Base-by-base conservation (phyloP, 106 monocot genomes). In the Acorus calamus region DNA sequence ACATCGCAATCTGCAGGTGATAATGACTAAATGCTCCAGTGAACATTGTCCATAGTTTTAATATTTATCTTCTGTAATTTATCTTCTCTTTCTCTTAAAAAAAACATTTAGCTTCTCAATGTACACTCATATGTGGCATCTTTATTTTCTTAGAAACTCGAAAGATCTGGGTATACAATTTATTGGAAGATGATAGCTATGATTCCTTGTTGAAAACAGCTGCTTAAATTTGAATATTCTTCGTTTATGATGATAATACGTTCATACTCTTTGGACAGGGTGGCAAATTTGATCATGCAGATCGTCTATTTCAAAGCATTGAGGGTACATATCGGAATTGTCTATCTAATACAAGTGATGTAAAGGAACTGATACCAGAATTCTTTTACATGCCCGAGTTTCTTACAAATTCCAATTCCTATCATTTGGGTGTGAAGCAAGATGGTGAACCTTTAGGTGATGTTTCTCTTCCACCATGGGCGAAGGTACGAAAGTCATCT, bases 341-440 rank as follows among this genome's bases (percentile, higher is more conserved):
- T 70, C 69, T 92, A 58, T 83, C 98, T 49, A 98, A 98, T 70
- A 98, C 98, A 44, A 98, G 98, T 64, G 98, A 98, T 79, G 98
- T 98, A 56, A 98, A 98, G 77, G 98, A 98, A 69, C 87, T 98
- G 42, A 98, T 86, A 80, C 98, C 98, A 54, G 98, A 98, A 79
- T 98, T 98, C 71, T 98, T 85, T 70, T 98, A 98, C 77, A 85
- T 98, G 87, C 92, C 98, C 49, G 98, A 98, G 61, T 88, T 98
- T 83, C 88, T 98, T 71, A 54, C 75, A 9, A 98, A 98, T 80
- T 83, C 80, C 56, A 98, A 98, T 73, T 81, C 74, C 5, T 98
- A 98, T 77, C 88, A 98, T 71, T 64, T 98, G 64, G 98, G 98
- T 54, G 76, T 98, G 63, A 98, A 98, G 77, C 98, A 98, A 66